phyloP scores from a whole-genome alignment of 768 basidiomycete species.

The Tricholoma flavovirens region DNA sequence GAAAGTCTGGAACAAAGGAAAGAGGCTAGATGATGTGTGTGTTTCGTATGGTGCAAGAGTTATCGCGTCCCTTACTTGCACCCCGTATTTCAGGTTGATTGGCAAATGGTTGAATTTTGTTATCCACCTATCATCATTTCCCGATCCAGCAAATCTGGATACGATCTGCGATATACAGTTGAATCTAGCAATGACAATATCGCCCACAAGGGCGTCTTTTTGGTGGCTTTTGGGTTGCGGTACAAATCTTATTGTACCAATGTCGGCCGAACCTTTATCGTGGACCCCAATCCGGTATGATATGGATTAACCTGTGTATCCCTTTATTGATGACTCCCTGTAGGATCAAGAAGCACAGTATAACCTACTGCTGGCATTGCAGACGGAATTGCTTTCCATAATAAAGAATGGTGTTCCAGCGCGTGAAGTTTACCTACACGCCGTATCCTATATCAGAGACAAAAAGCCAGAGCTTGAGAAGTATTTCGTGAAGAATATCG shows the following conservation, averaged over 20 bases:
- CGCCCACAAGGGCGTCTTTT: constrained; percentile 81
- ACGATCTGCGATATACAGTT: constrained; percentile 83
- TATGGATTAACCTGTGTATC: not conserved
- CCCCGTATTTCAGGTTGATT: constrained; percentile 61
- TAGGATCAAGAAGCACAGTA: constrained; percentile 94
- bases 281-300: constrained; percentile 82
- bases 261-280: constrained; percentile 90
- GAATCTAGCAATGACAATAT: constrained; percentile 82
- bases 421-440: constrained; percentile 79
- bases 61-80: not conserved
- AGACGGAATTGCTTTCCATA: constrained; percentile 65
- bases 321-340: constrained; percentile 5
- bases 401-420: constrained; percentile 75
- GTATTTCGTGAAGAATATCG: constrained; percentile 82
- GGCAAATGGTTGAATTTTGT: constrained; percentile 86
- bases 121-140: constrained; percentile 97
- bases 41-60: not conserved
- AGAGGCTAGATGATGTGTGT: constrained; percentile 69
- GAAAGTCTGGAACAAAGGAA: constrained; percentile 85
- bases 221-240: constrained; percentile 82
- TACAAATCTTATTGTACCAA: constrained; percentile 94
- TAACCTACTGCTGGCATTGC: constrained; percentile 68
- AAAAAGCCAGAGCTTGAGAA: constrained; percentile 82
- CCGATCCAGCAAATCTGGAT: constrained; percentile 73
- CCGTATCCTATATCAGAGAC: constrained; percentile 61